Evolutionary conservation across 768 basidiomycete species (phyloP), one percentile per base, ranked within the genome.

Genomic region (Fomitopsis pulvina): DNA sequence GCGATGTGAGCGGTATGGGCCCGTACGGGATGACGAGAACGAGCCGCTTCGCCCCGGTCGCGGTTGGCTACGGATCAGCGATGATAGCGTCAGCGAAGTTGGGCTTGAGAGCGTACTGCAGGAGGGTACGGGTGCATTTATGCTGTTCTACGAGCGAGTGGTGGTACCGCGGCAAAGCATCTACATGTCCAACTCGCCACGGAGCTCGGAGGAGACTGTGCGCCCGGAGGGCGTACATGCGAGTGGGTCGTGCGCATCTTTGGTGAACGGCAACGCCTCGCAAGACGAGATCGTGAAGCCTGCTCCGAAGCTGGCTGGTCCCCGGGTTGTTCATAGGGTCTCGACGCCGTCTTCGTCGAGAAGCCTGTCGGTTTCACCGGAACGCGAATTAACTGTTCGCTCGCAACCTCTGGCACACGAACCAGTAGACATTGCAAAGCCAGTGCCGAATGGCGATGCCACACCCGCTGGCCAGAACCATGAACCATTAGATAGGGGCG

Each of bases 111-210:
- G 72, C 47, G 89, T 91, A 61, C 66, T 90, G 47, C 69, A 74
- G 61, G 87, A 87, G 74, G 86, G 84, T 46, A 72, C 77, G n/a
- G 88, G 80, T 53, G 76, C 73, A 16, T 95, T 97, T 66, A 90
- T 99, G 88, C 75, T 97, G 32, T 98, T 91, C 61, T 99, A 98
- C 59, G 95, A 99, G 72, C 78, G 82, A 40, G 71, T 84, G 26
- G 65, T 68, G 45, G 51, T 52, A 52, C 54, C 55, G 30, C 50
- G 47, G 37, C 24, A 45, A 5, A 41, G 26, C 28, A 34, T 47
- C 11, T 41, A 52, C 26, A 16, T 48, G 37, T 47, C 50, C 53
- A 63, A 48, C 54, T 66, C 71, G 54, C 73, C 69, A 41, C 63
- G 70, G 54, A 77, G 74, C 54, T 83, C 81, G 46, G 80, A 83